Base-by-base conservation (phyloP, 331 rosid species). In the Saraca asoca region DNA sequence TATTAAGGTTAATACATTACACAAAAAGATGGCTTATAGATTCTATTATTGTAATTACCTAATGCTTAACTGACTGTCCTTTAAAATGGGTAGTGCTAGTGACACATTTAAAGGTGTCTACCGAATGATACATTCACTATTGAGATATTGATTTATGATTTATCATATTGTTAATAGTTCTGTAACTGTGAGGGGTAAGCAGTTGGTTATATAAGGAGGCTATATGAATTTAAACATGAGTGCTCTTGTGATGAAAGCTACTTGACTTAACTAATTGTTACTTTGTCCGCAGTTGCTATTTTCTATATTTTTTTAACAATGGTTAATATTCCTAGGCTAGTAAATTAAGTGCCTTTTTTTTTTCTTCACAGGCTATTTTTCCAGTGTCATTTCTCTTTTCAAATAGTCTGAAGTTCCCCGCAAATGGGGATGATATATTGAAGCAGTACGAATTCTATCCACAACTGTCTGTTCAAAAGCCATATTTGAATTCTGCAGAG, bases 331-430 rank as follows among this genome's bases (percentile, higher is more conserved):
- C 65, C 17, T 14, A 31, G 57, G 46, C 68, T 45, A 42, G 44
- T 67, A 39, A 50, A 14, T 45, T 66, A 42, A 20, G 62, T 53
- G 42, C 44, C 51, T 67, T 48, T 77, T 48, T 77, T 18, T 62
- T 64, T 74, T 37, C 43, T 39, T 58, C 62, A 78, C 87, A 94
- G 99, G 97, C 80, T 69, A 69, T 81, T 78, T 94, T 79, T 83
- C 99, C 99, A 24, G 92, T 94, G 74, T 78, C 89, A 39, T 83
- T 81, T 76, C 75, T 94, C 80, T 81, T 90, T 76, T 76, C 97
- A 69, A 83, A 87, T 80, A 88, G 96, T 77, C 69, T 90, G 83
- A 90, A 84, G 81, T 83, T 94, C 81, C 95, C 91, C 0, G 81
- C 85, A 62, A 72, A 77, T n/a, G 53, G 39, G 43, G 85, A 86